Conservation (phyloP, 2,329 filamentous ascomycete species). For the Colletotrichum eleusines region DNA sequence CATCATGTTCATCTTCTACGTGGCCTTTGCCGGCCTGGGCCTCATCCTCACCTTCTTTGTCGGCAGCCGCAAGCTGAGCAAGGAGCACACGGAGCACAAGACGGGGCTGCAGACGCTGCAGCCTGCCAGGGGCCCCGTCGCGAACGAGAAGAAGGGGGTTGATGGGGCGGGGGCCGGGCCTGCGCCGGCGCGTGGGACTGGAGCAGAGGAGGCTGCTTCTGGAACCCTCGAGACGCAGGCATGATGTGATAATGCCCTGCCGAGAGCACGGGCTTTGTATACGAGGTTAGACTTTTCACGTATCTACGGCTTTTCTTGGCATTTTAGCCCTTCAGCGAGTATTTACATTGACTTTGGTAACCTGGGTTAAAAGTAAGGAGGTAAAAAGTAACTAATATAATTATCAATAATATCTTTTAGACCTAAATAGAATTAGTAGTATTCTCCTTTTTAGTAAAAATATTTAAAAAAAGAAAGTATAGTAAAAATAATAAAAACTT, state of each 20-base stretch:
- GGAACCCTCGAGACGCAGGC: not conserved
- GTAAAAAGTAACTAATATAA: too few relatives aligned
- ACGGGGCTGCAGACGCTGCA: slow-evolving; percentile 63
- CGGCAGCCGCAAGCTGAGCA: slow-evolving; percentile 62
- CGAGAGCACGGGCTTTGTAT: not conserved
- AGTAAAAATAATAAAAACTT: too few relatives aligned
- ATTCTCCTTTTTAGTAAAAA: too few relatives aligned
- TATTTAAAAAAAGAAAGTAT: too few relatives aligned
- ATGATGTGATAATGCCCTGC: not conserved
- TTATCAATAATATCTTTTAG: too few relatives aligned
- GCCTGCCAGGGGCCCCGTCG: not conserved
- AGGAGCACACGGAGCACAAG: slow-evolving; percentile 68
- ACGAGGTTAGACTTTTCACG: not conserved
- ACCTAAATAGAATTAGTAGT: too few relatives aligned
- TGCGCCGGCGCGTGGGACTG: not conserved
- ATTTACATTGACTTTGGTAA: not conserved
- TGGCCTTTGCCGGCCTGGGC: slow-evolving; percentile 61
- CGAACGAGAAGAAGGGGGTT: not conserved
- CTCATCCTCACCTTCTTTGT: slow-evolving; percentile 62
- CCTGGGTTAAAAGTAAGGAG: not conserved
- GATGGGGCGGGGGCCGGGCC: not conserved
- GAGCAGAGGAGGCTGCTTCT: not conserved
- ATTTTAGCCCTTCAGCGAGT: not conserved
- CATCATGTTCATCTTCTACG: slow-evolving; percentile 71
- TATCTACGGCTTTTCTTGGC: not conserved